A percentile compares a stretch with the other conserved stretches of the same genome.
phyloP scores from a whole-genome alignment of 164 flowering plant species.

The grape (Vitis vinifera) region ASM3070453v1 NC_081815.1:3471501-3472000 shows the following conservation, averaged over 20 bases:
- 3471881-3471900: conserved; percentile 11
- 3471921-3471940: conserved; percentile 11
- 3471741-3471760: conserved; percentile 48
- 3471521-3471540: conserved; percentile 27
- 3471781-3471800: conserved; percentile 26
- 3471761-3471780: conserved; percentile 47
- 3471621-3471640: neutral
- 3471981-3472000: conserved; percentile 12
- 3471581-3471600: conserved; percentile 36
- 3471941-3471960: conserved; percentile 10
- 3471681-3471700: conserved; percentile 28
- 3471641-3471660: neutral
- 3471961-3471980: conserved; percentile 6
- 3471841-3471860: conserved; percentile 21
- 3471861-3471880: conserved; percentile 15
- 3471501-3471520: conserved; percentile 30
- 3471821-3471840: conserved; percentile 18
- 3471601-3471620: neutral
- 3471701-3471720: conserved; percentile 37
- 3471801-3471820: conserved; percentile 26
- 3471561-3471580: conserved; percentile 37
- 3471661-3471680: conserved; percentile 58
- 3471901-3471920: conserved; percentile 12
- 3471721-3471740: conserved; percentile 32
- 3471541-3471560: conserved; percentile 39